Base-by-base conservation (phyloP, 192 early-diverging fungal genomes). In the Backusella liffmaniae region DNA sequence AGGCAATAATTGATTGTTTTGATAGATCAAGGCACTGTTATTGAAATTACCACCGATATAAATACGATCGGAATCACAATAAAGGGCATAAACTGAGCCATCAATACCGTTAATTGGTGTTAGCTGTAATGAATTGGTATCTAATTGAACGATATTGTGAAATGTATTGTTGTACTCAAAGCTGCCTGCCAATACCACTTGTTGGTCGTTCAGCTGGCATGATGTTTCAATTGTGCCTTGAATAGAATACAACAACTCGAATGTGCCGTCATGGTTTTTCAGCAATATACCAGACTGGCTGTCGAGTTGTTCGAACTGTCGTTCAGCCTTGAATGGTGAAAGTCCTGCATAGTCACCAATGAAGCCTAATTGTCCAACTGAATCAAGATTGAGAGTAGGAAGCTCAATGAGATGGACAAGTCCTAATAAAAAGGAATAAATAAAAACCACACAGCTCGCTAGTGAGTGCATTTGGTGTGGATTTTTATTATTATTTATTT, bases 1-100 rank as follows among this genome's bases (percentile, higher is more conserved):
- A 0, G 84, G 34, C 10, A 51, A 67, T 90, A 92, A 94, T 0
- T 36, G 34, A 37, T 32, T 34, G 53, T 66, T 66, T 32, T 75
- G 53, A 41, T 80, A 79, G 4, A 79, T 62, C 56, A 62, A 12
- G 34, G 77, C 77, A 53, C 34, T 37, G 23, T 12, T 37, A 65
- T 74, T 37, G 34, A 83, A 83, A 16, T 70, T 34, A 46, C 82
- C 82, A 51, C 82, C 82, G 6, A 83, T 73, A 44, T 70, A 66
- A 13, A 74, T 44, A 12, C 18, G 16, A 12, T 73, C 15, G 23
- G 56, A 41, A 34, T 83, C 78, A 65, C 82, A 83, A 15, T 78
- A 77, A 21, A 83, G 29, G 1, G 76, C 44, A 34, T 72, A 34
- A n/a, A 83, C 82, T 6, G 75, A 53, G 34, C 82, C 82, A 75